Percentiles rank a stretch among this genome's conserved stretches.
These are phyloP conservation scores for Leptomonas seymouri DNA, from an alignment of 208 protist genomes.

Conservation along the genomic window DNA sequence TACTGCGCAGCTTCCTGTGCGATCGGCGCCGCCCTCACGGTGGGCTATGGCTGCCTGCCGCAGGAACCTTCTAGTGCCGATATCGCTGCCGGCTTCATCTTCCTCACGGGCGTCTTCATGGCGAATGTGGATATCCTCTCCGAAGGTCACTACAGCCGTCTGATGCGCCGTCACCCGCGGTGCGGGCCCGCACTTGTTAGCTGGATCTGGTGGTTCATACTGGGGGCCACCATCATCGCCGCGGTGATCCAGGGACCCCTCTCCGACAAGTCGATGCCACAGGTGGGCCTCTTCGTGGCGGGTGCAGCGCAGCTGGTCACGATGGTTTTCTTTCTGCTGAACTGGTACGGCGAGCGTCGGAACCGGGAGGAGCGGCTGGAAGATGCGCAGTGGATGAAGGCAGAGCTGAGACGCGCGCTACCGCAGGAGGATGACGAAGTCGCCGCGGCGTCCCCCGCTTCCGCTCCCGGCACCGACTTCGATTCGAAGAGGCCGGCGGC, in stretches of 20 bases:
- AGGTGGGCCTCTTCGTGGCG: slow-evolving; percentile 60
- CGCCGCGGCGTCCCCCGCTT: background rate
- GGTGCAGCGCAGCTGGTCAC: slow-evolving; percentile 58
- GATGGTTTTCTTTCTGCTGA: slow-evolving; percentile 58
- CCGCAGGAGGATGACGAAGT: background rate
- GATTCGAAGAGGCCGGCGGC: slow-evolving; percentile 24
- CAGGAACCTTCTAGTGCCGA: slow-evolving; percentile 38
- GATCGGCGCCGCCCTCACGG: slow-evolving; percentile 45
- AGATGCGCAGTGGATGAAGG: slow-evolving; percentile 35
- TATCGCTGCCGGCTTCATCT: slow-evolving; percentile 56
- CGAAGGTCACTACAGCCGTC: slow-evolving; percentile 79
- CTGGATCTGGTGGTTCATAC: slow-evolving; percentile 79
- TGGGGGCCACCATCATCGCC: slow-evolving; percentile 52
- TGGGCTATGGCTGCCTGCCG: slow-evolving; percentile 57
- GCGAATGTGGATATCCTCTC: slow-evolving; percentile 80
- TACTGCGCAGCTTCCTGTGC: slow-evolving; percentile 57
- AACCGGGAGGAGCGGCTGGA: slow-evolving; percentile 59
- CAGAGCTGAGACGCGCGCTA: slow-evolving; percentile 25
- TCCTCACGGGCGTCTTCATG: slow-evolving; percentile 60
- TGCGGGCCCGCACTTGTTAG: slow-evolving; percentile 63
- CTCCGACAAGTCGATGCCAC: slow-evolving; percentile 41
- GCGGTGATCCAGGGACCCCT: slow-evolving; percentile 61
- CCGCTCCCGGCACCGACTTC: slow-evolving; percentile 4
- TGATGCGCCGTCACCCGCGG: slow-evolving; percentile 52
- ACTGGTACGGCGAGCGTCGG: slow-evolving; percentile 71